Base-by-base conservation (phyloP, 1,284 basidiomycete species). In the Sporisorium exsertum region DNA sequence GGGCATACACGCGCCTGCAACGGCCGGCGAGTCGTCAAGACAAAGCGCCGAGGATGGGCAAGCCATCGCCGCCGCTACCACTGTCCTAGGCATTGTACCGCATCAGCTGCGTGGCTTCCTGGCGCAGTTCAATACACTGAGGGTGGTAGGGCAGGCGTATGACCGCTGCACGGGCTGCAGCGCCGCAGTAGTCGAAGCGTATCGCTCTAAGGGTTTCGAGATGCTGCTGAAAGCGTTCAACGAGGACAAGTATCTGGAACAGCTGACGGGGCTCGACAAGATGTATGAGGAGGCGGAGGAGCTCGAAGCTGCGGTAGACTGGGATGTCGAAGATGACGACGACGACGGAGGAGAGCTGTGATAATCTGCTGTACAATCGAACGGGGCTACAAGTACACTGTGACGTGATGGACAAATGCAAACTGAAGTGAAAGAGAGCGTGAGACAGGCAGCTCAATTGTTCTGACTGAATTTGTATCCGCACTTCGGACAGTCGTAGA, bases 81-180 rank as follows among this genome's bases (percentile, higher is more conserved):
- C 68, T 0, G 74, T 69, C 8, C 68, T 98, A 1, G 95, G 95
- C 0, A 87, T 92, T 3, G 92, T 97, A 0, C 96, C 96, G 1
- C 97, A 99, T 85, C 96, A 98, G 84, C 88, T 99, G 6, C 90
- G 97, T 0, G 97, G 95, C 0, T 94, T 91, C 87, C 88, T 99
- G 10, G 90, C 91, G 5, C 91, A 93, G 69, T 99, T 97, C 88
- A 89, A 91, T 53, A 94, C 91, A 45, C 87, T 96, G 77, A 90
- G 91, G 33, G 91, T 99, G 59, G 90, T 92, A 0, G 96, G 95
- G 0, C 90, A 92, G 2, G 93, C 95, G 0, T 99, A 93, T 84
- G 90, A 92, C 62, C 88, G 89, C 51, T 99, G 97, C 84, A 97
- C 95, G 0, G 96, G 93, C 0, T 99, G 96, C 85, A 78, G 78